Base-by-base conservation (phyloP, 257 asterid genomes). In the Ilex aquifolium region DNA sequence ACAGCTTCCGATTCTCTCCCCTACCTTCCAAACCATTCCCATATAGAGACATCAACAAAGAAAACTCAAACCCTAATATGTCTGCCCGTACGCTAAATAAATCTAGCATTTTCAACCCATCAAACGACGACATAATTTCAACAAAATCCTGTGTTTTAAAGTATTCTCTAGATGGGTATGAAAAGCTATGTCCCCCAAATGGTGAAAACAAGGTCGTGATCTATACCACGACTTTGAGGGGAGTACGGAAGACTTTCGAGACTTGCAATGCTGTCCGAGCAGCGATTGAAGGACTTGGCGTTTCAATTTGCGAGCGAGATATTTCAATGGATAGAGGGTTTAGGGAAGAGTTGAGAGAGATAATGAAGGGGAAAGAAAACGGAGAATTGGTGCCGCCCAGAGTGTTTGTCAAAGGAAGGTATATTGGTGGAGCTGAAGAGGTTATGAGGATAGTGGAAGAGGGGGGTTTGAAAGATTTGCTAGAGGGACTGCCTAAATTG, bases 321-420 rank as follows among this genome's bases (percentile, higher is more conserved):
- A 79, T 88, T 58, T 91, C 98, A 0, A 88, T 91, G 96, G 95
- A 91, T 56, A 75, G 68, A 69, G 90, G 94, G 39, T 88, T 85
- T 40, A 83, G 82, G 72, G 91, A 88, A 0, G 96, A 88, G 57
- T 58, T 91, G 21, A 77, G 73, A 75, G 82, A 78, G 54, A 39
- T 91, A 68, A 60, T 91, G 85, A 80, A 79, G 60, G 83, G 75
- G 21, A 82, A 74, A 61, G 81, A 65, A 55, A 70, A 32, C 8
- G 42, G 42, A 36, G 42, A 36, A 36, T 4, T 36, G 52, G 42
- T 7, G 42, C 96, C 96, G 2, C 98, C 98, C 0, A 70, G 95
- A 42, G 78, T 91, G 27, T 21, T 21, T 21, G 27, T 21, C 27
- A 21, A 72, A 59, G 98, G 96, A 57, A 85, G 83, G 69, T 88